A percentile compares a stretch with the other conserved stretches of the same genome.
These are phyloP conservation scores for Erythrophleum fordii DNA, from an alignment of 306 rosid species.

Conservation along the genomic window DNA sequence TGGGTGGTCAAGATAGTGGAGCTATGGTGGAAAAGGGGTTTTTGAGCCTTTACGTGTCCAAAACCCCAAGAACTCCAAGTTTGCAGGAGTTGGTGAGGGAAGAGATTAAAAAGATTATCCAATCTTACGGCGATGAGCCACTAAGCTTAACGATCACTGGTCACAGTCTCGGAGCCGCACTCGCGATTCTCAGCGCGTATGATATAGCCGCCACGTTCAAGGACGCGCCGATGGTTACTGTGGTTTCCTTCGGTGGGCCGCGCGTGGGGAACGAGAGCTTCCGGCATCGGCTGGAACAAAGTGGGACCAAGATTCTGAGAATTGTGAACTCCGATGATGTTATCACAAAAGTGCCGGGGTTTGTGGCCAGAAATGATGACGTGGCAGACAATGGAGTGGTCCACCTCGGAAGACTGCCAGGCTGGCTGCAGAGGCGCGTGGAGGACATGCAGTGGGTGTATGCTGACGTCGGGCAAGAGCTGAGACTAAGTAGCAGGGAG, in stretches of 20 bases:
- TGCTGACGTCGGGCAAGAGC: constrained; percentile 81
- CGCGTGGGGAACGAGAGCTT: constrained; percentile 77
- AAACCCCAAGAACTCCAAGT: constrained; percentile 44
- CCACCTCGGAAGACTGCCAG: constrained; percentile 32
- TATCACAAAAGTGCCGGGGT: constrained; percentile 75
- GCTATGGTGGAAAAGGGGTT: constrained; percentile 86
- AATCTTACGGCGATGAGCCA: constrained; percentile 59
- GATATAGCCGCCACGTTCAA: constrained; percentile 56
- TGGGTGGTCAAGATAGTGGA: neutral
- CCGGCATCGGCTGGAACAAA: constrained; percentile 52
- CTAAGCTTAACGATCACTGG: constrained; percentile 83
- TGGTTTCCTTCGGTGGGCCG: constrained; percentile 83
- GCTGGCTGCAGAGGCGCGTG: constrained; percentile 57
- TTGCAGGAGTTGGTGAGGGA: constrained; percentile 65
- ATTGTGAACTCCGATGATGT: constrained; percentile 81
- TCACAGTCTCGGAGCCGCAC: constrained; percentile 90
- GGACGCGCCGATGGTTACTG: constrained; percentile 60
- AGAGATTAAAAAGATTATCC: constrained; percentile 52
- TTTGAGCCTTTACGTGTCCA: constrained; percentile 69
- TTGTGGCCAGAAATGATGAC: constrained; percentile 44
- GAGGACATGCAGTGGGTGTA: constrained; percentile 65
- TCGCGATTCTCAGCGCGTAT: constrained; percentile 74
- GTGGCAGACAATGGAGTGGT: neutral
- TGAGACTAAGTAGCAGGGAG: constrained; percentile 64
- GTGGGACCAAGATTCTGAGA: constrained; percentile 64